Conservation (phyloP, 2,329 filamentous ascomycete species). For the Onygenales sp. region DNA sequence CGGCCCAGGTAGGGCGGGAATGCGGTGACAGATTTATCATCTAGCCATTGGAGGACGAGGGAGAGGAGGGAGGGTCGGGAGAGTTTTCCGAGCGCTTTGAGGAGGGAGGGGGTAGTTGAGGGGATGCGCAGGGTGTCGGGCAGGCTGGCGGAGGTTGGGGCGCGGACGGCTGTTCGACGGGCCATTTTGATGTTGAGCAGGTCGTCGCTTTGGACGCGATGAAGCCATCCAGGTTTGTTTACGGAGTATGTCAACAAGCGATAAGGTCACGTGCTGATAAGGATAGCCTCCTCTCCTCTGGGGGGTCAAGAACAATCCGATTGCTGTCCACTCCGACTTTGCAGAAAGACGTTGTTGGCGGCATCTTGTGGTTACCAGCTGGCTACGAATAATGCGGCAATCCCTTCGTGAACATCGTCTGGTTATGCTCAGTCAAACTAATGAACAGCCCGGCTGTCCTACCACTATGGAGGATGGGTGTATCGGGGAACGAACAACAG, state of each 20-base stretch:
- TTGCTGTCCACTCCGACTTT: too few relatives aligned
- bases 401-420: too few relatives aligned
- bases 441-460: too few relatives aligned
- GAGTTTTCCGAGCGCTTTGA: slow-evolving; percentile 59
- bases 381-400: too few relatives aligned
- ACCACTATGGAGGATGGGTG: too few relatives aligned
- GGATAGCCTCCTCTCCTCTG: too few relatives aligned
- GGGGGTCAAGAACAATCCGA: too few relatives aligned
- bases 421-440: too few relatives aligned
- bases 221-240: not conserved
- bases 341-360: too few relatives aligned
- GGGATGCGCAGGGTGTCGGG: slow-evolving; percentile 62
- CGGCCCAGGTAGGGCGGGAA: slow-evolving; percentile 49
- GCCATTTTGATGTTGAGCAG: slow-evolving; percentile 5
- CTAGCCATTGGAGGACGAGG: slow-evolving; percentile 68
- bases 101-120: slow-evolving; percentile 52
- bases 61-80: slow-evolving; percentile 63
- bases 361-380: too few relatives aligned
- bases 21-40: slow-evolving; percentile 51
- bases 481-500: too few relatives aligned
- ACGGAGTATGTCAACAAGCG: not conserved
- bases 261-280: slow-evolving; percentile 4
- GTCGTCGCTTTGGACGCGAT: not conserved
- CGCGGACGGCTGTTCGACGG: slow-evolving; percentile 21
- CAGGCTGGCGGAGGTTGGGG: slow-evolving; percentile 63